Percentiles rank a stretch among this genome's conserved stretches.
Conservation (phyloP, 108 stramenopile genomes). For the Skeletonema costatum region DNA sequence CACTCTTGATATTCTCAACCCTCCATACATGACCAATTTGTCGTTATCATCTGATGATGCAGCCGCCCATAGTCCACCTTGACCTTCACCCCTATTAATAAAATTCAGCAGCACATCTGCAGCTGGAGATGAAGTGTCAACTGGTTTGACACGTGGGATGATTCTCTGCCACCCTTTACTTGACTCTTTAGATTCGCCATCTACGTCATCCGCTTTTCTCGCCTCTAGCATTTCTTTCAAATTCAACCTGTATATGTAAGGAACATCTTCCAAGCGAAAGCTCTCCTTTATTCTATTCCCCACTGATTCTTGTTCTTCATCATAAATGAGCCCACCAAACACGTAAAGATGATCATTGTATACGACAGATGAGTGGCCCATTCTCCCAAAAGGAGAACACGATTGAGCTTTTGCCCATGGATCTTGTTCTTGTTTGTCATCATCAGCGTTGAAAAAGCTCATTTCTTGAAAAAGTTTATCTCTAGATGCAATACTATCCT, state of each 20-base stretch:
- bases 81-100: slow-evolving; percentile 51
- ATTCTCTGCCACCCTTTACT: slow-evolving; percentile 47
- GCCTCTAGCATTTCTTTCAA: slow-evolving; percentile 38
- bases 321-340: slow-evolving; percentile 55
- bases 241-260: slow-evolving; percentile 42
- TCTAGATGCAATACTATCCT: slow-evolving; percentile 12
- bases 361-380: slow-evolving; percentile 49
- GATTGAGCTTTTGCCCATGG: slow-evolving; percentile 32
- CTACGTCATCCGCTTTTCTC: background rate
- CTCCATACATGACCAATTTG: slow-evolving; percentile 54
- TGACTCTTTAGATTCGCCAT: background rate
- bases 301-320: slow-evolving; percentile 22
- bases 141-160: slow-evolving; percentile 38
- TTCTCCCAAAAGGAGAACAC: slow-evolving; percentile 39
- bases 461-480: slow-evolving; percentile 15
- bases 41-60: background rate
- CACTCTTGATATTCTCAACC: slow-evolving; percentile 25
- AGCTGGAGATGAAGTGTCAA: slow-evolving; percentile 17
- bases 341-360: slow-evolving; percentile 46
- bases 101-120: slow-evolving; percentile 39
- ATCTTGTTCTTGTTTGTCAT: slow-evolving; percentile 18
- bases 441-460: slow-evolving; percentile 4
- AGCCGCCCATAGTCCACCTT: slow-evolving; percentile 49
- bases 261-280: slow-evolving; percentile 48
- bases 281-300: slow-evolving; percentile 15